phyloP scores from a whole-genome alignment of 768 basidiomycete genomes.

The Cystobasidium tubakii region DNA sequence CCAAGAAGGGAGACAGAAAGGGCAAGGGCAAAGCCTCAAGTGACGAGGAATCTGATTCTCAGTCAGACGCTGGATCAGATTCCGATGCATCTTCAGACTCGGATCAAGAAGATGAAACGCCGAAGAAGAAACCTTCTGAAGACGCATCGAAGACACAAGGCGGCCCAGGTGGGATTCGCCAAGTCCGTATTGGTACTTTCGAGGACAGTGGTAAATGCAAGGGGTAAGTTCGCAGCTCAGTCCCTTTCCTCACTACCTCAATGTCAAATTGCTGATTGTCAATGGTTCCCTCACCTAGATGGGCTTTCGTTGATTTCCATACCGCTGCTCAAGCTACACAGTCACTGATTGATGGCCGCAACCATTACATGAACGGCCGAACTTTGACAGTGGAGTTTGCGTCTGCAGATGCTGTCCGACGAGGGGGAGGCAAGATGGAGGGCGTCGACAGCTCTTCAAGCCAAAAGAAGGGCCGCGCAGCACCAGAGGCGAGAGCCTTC shows the following conservation, averaged over 20 bases:
- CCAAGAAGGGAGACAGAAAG: constrained; percentile 38
- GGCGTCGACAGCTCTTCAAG: constrained; percentile 4
- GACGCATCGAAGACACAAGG: constrained; percentile 34
- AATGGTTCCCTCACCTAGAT: constrained; percentile 58
- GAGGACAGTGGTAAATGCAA: constrained; percentile 93
- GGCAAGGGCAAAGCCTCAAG: constrained; percentile 30
- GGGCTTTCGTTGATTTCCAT: constrained; percentile 88
- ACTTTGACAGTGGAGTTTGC: constrained; percentile 77
- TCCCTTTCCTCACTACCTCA: background rate
- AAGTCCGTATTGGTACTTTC: constrained; percentile 88
- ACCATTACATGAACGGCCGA: constrained; percentile 74
- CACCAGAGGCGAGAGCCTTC: background rate
- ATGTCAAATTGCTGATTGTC: too few species aligned
- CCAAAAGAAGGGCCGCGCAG: background rate
- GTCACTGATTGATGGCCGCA: constrained; percentile 73
- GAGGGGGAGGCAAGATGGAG: constrained; percentile 56
- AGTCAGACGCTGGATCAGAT: background rate
- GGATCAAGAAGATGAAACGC: constrained; percentile 44
- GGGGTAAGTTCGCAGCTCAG: constrained; percentile 60
- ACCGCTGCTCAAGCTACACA: constrained; percentile 70
- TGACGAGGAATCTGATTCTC: background rate
- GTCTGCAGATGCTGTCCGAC: constrained; percentile 76
- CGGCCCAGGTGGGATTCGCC: constrained; percentile 54
- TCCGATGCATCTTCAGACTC: constrained; percentile 2
- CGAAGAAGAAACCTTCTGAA: constrained; percentile 37